These are phyloP conservation scores for Entomophthora muscae DNA, from an alignment of 371 early-diverging fungal species.

Conservation along the genomic window DNA sequence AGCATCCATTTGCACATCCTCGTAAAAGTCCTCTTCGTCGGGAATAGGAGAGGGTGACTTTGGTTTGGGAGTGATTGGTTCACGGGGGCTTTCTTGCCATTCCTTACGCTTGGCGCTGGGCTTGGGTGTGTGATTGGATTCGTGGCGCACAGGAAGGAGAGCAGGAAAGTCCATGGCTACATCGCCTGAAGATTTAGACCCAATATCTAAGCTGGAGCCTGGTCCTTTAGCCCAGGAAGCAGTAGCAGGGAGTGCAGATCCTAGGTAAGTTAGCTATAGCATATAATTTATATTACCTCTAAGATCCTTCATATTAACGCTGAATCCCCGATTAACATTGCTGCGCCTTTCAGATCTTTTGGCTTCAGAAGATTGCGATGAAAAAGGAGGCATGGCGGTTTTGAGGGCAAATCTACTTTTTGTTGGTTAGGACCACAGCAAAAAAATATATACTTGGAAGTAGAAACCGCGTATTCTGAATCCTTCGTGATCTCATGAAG, in stretches of 20 bases:
- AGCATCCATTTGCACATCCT: background rate
- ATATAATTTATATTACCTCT: constrained; percentile 10
- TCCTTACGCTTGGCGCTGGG: background rate
- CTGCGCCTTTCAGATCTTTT: background rate
- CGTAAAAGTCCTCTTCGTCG: background rate
- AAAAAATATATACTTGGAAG: background rate
- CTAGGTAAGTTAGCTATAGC: background rate
- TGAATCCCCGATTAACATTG: background rate
- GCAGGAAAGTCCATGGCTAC: background rate
- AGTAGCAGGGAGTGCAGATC: constrained; percentile 37
- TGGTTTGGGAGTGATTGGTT: background rate
- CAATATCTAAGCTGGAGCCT: background rate
- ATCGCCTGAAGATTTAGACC: background rate
- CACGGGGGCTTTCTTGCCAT: background rate
- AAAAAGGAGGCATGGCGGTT: background rate
- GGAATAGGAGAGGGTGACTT: background rate
- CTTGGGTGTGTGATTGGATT: background rate
- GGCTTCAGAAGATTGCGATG: background rate
- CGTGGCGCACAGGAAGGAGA: background rate
- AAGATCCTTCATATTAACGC: constrained; percentile 7
- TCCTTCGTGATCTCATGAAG: constrained; percentile 92
- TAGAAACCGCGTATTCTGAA: constrained; percentile 45
- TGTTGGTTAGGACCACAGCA: background rate
- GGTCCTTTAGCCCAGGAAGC: constrained; percentile 32
- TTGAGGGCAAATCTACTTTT: background rate